A percentile compares a stretch with the other conserved stretches of the same genome.
These are phyloP conservation scores for Claviceps maximensis DNA, from an alignment of 2,329 filamentous ascomycete species.

Conservation along the genomic window DNA sequence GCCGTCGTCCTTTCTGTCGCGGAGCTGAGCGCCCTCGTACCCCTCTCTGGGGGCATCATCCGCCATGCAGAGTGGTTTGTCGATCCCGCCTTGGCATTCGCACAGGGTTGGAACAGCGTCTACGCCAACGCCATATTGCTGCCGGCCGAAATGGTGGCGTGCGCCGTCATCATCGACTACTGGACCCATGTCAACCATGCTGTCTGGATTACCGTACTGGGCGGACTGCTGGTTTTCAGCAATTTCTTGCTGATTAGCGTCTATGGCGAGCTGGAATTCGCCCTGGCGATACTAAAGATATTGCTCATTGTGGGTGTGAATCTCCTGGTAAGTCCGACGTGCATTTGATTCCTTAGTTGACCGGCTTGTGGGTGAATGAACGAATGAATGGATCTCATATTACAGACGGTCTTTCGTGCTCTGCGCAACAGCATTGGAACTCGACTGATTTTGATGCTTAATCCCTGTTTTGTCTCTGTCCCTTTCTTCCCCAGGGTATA, in stretches of 20 bases:
- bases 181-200: constrained; percentile 30
- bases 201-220: constrained; percentile 44
- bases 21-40: constrained; percentile 46
- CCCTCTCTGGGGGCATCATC: constrained; percentile 49
- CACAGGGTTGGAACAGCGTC: constrained; percentile 40
- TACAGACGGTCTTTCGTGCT: background rate
- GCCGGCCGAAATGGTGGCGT: constrained; percentile 41
- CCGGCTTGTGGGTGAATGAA: background rate
- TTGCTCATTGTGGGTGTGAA: constrained; percentile 49
- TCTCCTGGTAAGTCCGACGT: constrained; percentile 31
- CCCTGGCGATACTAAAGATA: constrained; percentile 45
- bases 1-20: constrained; percentile 42
- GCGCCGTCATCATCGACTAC: constrained; percentile 37
- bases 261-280: constrained; percentile 47
- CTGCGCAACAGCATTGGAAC: background rate
- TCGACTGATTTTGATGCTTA: background rate
- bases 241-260: constrained; percentile 44
- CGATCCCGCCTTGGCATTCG: constrained; percentile 40
- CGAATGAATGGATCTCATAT: background rate
- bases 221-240: constrained; percentile 35
- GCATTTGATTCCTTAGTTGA: background rate
- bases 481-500: background rate
- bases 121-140: constrained; percentile 35
- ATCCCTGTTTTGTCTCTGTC: background rate
- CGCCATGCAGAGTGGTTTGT: constrained; percentile 48